Base-by-base conservation (phyloP, 768 basidiomycete species). In the Pisolithus sp. region DNA sequence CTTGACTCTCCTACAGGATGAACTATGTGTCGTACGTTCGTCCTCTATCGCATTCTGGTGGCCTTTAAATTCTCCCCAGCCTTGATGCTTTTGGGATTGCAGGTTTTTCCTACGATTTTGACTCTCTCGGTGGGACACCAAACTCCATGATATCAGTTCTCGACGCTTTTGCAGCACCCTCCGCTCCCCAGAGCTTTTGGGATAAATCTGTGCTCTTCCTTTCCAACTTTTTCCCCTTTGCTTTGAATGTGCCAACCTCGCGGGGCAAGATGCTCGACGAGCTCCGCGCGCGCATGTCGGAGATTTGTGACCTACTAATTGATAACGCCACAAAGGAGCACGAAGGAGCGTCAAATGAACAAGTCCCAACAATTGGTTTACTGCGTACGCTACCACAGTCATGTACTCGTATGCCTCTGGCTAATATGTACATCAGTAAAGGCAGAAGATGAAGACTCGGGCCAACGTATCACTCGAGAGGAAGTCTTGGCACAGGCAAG, bases 61-160 rank as follows among this genome's bases (percentile, higher is more conserved):
- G 13, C 24, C n/a, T 12, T 30, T 9, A 20, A 13, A n/a, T 18
- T 17, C 42, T 18, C 20, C n/a, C 2, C 40, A 75, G 74, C 0
- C 62, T 78, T 4, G 76, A 78, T 56, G 68, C 66, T 44, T 68
- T 76, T 44, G 74, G 76, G 7, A 70, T 74, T 44, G 73, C 73
- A 2, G 70, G 76, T 0, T 75, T 77, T 57, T 69, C 73, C 5
- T 72, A 76, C 57, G 67, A 76, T 53, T 77, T 77, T 53, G 69
- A 68, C 8, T 59, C 73, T 0, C 63, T 78, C 17, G 65, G 69
- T 2, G 74, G 74, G 9, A 67, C 71, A 52, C 43, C 18, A 5
- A 48, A 62, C 5, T 36, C 61, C 1, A 65, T 72, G 10, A 56
- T 60, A 5, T 24, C 26, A 28, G 43, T 26, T 7, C 43, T 45